Percentiles rank a stretch among this genome's conserved stretches.
Evolutionary conservation across 805 yeast species (phyloP).

Genomic region (Ogataea nonfermentans): DNA sequence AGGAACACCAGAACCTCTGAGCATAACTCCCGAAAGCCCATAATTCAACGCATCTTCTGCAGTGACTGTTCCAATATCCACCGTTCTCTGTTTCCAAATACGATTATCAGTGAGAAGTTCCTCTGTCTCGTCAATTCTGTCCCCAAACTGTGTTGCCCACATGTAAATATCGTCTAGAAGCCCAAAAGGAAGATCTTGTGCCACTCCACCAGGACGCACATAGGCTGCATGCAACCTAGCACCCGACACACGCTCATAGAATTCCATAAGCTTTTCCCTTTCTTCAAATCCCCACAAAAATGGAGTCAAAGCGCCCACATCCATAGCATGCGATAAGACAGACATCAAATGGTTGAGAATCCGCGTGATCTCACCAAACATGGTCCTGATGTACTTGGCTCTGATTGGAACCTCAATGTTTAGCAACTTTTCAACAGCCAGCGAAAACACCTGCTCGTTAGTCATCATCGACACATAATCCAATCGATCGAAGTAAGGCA

Average conservation of each 20-base stretch:
- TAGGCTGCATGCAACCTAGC: conserved; percentile 89
- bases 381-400: conserved; percentile 79
- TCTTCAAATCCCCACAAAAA: conserved; percentile 94
- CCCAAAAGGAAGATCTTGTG: conserved; percentile 85
- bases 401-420: conserved; percentile 84
- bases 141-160: conserved; percentile 97
- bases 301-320: conserved; percentile 91
- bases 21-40: conserved; percentile 82
- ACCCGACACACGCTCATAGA: conserved; percentile 86
- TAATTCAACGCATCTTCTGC: conserved; percentile 87
- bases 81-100: conserved; percentile 87
- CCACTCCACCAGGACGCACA: conserved; percentile 88
- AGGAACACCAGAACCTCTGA: conserved; percentile 88
- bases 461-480: conserved; percentile 90
- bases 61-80: conserved; percentile 73
- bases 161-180: conserved; percentile 85
- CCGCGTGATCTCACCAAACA: conserved; percentile 86
- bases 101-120: conserved; percentile 87
- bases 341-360: conserved; percentile 84
- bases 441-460: conserved; percentile 78
- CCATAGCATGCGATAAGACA: conserved; percentile 85
- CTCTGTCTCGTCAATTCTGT: conserved; percentile 86
- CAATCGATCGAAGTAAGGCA: conserved; percentile 84
- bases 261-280: conserved; percentile 90
- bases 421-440: conserved; percentile 81